Evolutionary conservation across 2,329 filamentous ascomycete genomes (phyloP), one percentile per base, ranked within the genome.

Genomic region (Macrophomina tecta): DNA sequence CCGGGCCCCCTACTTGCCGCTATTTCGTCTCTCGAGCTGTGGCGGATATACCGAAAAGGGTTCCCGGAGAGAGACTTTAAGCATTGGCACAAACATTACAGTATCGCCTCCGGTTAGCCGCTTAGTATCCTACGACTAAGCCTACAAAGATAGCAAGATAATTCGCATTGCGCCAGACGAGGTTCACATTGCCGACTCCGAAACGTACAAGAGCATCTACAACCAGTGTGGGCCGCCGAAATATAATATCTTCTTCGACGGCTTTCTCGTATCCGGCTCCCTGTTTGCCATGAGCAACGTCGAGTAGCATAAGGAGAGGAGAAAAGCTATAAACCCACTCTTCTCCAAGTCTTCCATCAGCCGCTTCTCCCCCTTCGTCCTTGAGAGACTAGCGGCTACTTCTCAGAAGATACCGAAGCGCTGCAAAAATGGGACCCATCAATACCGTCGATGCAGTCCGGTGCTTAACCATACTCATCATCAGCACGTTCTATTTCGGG

Each of bases 191-290:
- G 9, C n/a, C 1, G 52, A 32, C 3, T n/a, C 52, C 14, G 52
- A 56, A 32, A 23, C n/a, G 12, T 56, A 56, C 34, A 56, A 56
- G 18, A 38, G 23, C 23, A 56, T 56, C 23, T 56, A 56, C 52
- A 42, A 56, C 34, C 32, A 56, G 14, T n/a, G 40, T 28, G 32
- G 34, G 5, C 52, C 52, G 3, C 16, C 52, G 9, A 56, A 56
- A 8, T 56, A 38, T 28, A 32, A 11, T 4, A 5, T 40, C 11
- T 56, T 56, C 52, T 56, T 38, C 18, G 52, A 40, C 6, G 36
- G n/a, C 4, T 56, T 42, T 18, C 36, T 56, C 16, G 52, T 34
- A 8, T 32, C 52, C 32, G 36, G 52, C 5, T 18, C 52, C 4
- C 52, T 56, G 7, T 56, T 56, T 34, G 18, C 14, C 11, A 30